Conservation (phyloP, 2,329 filamentous ascomycete genomes). For the Neonectria magnoliae region DNA sequence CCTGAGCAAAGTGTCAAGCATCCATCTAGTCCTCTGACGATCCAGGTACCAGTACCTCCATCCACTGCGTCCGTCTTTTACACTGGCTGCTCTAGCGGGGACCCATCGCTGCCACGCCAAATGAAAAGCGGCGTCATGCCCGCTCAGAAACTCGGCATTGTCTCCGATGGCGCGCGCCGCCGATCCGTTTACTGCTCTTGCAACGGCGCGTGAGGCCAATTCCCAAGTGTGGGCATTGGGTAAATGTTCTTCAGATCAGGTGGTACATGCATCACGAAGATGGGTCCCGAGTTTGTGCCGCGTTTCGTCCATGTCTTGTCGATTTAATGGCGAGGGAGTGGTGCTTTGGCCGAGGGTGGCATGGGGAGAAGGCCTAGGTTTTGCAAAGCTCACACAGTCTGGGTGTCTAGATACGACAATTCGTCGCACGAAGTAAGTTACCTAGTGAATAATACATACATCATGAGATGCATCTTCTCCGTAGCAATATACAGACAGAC, state of each 20-base stretch:
- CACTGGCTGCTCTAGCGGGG: slow-evolving; percentile 15
- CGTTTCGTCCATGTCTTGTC: not conserved
- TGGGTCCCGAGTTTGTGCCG: slow-evolving; percentile 13
- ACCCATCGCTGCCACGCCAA: not conserved
- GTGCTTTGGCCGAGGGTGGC: not conserved
- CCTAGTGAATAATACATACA: not conserved
- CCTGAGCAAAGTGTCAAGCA: not conserved
- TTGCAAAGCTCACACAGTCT: not conserved
- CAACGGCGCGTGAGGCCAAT: not conserved
- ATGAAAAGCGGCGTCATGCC: slow-evolving; percentile 11
- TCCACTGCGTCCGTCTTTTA: not conserved
- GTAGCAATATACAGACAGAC: not conserved
- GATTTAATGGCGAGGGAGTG: slow-evolving; percentile 5
- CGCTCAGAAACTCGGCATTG: slow-evolving; percentile 15
- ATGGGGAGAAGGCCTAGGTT: not conserved
- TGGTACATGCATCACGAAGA: not conserved
- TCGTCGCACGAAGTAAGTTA: not conserved
- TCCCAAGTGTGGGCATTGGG: slow-evolving; percentile 5
- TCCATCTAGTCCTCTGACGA: no score
- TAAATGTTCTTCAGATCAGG: slow-evolving; percentile 10
- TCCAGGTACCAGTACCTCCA: slow-evolving; percentile 11
- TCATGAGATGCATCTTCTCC: not conserved
- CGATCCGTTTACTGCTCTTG: slow-evolving; percentile 1
- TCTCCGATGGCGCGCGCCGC: slow-evolving; percentile 11
- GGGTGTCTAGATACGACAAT: not conserved